These are phyloP conservation scores for Xylaria acuta DNA, from an alignment of 495 filamentous ascomycete species.

Conservation along the genomic window DNA sequence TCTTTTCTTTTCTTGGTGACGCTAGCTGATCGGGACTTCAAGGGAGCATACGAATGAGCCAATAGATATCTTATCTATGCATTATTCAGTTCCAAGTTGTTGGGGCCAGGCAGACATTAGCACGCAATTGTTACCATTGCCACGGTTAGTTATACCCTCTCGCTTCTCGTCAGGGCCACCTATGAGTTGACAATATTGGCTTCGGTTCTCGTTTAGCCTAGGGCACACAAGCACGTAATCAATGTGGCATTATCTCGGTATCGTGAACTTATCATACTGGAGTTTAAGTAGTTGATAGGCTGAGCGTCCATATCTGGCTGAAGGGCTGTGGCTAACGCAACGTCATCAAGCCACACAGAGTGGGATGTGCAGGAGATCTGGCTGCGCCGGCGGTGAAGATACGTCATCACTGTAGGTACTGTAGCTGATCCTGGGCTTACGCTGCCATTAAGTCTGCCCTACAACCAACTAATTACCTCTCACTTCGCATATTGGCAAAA, in stretches of 20 bases:
- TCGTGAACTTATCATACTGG: background rate
- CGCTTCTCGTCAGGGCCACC: background rate
- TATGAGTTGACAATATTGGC: background rate
- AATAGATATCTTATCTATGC: background rate
- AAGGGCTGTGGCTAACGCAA: conserved; percentile 1
- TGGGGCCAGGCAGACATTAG: background rate
- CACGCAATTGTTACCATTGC: background rate
- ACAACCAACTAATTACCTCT: background rate
- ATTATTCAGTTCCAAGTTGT: background rate
- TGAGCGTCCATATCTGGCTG: background rate
- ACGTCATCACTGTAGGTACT: conserved; percentile 10
- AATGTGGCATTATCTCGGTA: background rate
- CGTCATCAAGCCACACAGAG: conserved; percentile 24
- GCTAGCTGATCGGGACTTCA: background rate
- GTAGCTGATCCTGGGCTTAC: conserved; percentile 10
- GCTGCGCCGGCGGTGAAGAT: background rate
- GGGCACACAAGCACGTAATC: background rate
- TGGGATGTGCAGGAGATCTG: conserved; percentile 14
- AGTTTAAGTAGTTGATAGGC: background rate
- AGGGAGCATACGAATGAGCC: background rate
- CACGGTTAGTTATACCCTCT: background rate
- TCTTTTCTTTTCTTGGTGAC: background rate
- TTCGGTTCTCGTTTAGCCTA: background rate
- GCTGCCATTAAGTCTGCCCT: background rate
- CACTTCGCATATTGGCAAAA: background rate